Percentiles rank a stretch among this genome's conserved stretches.
Evolutionary conservation across 495 filamentous ascomycete genomes (phyloP).

Genomic region (Neurospora pannonica): DNA sequence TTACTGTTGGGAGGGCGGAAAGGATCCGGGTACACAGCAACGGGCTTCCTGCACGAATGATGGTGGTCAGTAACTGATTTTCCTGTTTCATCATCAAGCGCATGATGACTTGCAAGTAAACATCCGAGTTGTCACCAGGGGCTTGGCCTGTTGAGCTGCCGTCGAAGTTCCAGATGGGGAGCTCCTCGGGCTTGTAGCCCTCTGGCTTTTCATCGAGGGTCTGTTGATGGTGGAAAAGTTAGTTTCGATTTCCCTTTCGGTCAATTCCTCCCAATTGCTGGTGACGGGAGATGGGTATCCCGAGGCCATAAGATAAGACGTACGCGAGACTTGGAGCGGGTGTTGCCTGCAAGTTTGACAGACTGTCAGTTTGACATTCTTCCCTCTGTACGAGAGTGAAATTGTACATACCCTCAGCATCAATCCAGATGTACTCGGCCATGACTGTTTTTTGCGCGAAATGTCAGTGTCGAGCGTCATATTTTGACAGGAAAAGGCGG

Average conservation of each 20-base stretch:
- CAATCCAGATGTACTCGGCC: conserved; percentile 88
- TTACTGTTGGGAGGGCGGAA: conserved; percentile 51
- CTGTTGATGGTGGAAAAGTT: background rate
- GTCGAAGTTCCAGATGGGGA: conserved; percentile 96
- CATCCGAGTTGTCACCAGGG: conserved; percentile 87
- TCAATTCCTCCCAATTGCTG: background rate
- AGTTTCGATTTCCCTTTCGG: conserved; percentile 2
- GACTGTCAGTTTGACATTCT: background rate
- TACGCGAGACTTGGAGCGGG: conserved; percentile 85
- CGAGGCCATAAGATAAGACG: conserved; percentile 28
- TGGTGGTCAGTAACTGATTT: background rate
- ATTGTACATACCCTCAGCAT: conserved; percentile 42
- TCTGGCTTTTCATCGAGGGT: conserved; percentile 59
- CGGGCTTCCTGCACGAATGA: conserved; percentile 43
- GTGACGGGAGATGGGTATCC: conserved; percentile 8
- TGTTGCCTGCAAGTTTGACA: conserved; percentile 26
- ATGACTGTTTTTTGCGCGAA: conserved; percentile 34
- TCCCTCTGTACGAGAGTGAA: background rate
- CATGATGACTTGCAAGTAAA: conserved; percentile 52
- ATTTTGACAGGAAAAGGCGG: too few species aligned
- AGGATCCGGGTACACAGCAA: conserved; percentile 62
- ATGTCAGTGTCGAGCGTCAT: background rate
- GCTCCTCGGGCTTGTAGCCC: conserved; percentile 56
- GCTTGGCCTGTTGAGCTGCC: conserved; percentile 77
- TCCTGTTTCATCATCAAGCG: background rate